phyloP scores from a whole-genome alignment of 176 grass and related monocot species.

The Oropetium thomaeum region DNA sequence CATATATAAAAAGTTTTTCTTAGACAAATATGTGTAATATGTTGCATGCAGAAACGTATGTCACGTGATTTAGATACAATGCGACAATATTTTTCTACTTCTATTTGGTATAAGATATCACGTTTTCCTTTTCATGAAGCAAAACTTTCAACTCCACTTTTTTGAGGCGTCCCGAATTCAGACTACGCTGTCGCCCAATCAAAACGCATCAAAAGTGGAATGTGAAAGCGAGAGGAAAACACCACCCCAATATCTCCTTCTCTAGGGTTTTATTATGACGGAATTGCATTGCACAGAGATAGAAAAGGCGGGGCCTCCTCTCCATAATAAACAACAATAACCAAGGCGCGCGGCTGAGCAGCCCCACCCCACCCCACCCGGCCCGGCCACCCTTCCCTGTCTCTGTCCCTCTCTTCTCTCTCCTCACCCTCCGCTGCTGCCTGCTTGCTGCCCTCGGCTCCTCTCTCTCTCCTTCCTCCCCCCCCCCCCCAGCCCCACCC shows the following conservation, averaged over 20 bases:
- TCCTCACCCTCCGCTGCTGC: not conserved
- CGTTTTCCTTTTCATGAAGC: not conserved
- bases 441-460: not conserved
- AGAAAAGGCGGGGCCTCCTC: not conserved
- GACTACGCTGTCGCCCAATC: not conserved
- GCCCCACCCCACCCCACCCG: constrained; percentile 23
- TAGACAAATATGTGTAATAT: no score
- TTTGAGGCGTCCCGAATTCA: not conserved
- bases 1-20: no score
- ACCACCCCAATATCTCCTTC: constrained; percentile 7
- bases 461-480: not conserved
- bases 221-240: constrained; percentile 15
- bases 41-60: no score
- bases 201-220: constrained; percentile 11
- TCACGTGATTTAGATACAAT: no score
- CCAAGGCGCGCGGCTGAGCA: not conserved
- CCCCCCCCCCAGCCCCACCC: constrained; percentile 35
- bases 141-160: not conserved
- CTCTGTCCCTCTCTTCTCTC: constrained; percentile 12
- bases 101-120: not conserved
- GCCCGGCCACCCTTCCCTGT: not conserved
- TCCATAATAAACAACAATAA: not conserved
- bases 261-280: constrained; percentile 54
- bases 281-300: no score
- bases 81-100: no score